Conservation (phyloP, 2,329 filamentous ascomycete genomes). For the Colletotrichum cuscutae region DNA sequence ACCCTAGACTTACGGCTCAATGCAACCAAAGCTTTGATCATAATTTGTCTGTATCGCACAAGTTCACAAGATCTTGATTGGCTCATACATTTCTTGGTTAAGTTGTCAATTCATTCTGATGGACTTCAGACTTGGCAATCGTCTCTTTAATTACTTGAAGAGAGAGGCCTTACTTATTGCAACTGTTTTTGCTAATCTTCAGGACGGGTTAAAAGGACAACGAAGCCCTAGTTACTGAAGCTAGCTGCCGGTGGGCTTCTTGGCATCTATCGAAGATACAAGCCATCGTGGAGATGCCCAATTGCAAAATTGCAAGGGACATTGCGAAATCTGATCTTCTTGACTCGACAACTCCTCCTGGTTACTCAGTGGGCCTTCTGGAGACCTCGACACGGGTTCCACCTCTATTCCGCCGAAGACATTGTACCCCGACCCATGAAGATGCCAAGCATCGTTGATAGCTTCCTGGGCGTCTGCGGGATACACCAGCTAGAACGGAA, state of each 20-base stretch:
- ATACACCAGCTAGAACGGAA: not conserved
- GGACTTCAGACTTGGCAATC: not conserved
- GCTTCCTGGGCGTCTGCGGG: not conserved
- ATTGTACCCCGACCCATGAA: constrained; percentile 17
- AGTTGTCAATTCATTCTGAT: not conserved
- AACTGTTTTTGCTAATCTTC: not conserved
- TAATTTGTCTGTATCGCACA: not conserved
- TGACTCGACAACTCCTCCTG: not conserved
- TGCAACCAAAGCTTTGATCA: constrained; percentile 8
- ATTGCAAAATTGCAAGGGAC: not conserved
- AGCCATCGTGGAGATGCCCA: not conserved
- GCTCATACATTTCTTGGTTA: not conserved
- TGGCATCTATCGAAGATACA: not conserved
- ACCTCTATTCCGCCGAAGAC: not conserved
- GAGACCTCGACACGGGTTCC: constrained; percentile 3
- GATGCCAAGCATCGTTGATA: constrained; percentile 6
- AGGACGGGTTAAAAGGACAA: not conserved
- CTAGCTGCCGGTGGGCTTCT: not conserved
- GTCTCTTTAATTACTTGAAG: not conserved
- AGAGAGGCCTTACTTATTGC: not conserved
- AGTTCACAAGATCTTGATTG: not conserved
- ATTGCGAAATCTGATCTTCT: not conserved
- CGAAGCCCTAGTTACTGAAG: not conserved
- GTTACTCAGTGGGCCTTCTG: not conserved
- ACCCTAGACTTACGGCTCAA: not conserved